These are phyloP conservation scores for Didymosphaeria variabile DNA, from an alignment of 2,329 filamentous ascomycete genomes.

Conservation along the genomic window DNA sequence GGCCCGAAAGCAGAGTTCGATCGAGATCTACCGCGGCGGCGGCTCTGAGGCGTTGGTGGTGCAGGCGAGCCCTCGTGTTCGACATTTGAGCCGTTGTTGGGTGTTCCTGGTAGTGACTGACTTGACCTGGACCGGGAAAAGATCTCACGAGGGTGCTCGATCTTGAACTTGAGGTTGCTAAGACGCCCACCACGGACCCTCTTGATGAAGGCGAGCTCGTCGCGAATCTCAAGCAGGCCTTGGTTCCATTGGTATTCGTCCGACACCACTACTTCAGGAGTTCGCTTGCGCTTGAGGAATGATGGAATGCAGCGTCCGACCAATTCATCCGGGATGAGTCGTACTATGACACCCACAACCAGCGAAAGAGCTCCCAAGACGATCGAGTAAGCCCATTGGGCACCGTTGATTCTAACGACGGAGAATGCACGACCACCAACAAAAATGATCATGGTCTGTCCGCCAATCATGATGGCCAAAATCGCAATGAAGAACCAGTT, in stretches of 20 bases:
- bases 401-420: slow-evolving; percentile 73
- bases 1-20: slow-evolving; percentile 78
- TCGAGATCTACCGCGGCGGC: slow-evolving; percentile 68
- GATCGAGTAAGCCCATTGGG: slow-evolving; percentile 88
- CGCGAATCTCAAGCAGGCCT: slow-evolving; percentile 76
- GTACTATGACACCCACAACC: slow-evolving; percentile 81
- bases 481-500: slow-evolving; percentile 93
- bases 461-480: slow-evolving; percentile 85
- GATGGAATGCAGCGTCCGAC: slow-evolving; percentile 56
- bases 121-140: slow-evolving; percentile 71
- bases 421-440: slow-evolving; percentile 84
- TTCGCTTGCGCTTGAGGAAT: slow-evolving; percentile 53
- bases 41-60: slow-evolving; percentile 62
- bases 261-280: slow-evolving; percentile 53
- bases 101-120: slow-evolving; percentile 71
- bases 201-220: slow-evolving; percentile 83
- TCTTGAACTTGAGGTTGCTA: slow-evolving; percentile 81
- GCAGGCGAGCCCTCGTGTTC: slow-evolving; percentile 52
- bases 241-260: slow-evolving; percentile 70
- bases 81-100: slow-evolving; percentile 60
- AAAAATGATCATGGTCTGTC: slow-evolving; percentile 89
- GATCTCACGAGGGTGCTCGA: slow-evolving; percentile 77
- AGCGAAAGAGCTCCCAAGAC: slow-evolving; percentile 85
- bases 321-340: slow-evolving; percentile 80
- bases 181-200: slow-evolving; percentile 82